Conservation (phyloP, 2,329 filamentous ascomycete genomes). For the Penicillium hordei region DNA sequence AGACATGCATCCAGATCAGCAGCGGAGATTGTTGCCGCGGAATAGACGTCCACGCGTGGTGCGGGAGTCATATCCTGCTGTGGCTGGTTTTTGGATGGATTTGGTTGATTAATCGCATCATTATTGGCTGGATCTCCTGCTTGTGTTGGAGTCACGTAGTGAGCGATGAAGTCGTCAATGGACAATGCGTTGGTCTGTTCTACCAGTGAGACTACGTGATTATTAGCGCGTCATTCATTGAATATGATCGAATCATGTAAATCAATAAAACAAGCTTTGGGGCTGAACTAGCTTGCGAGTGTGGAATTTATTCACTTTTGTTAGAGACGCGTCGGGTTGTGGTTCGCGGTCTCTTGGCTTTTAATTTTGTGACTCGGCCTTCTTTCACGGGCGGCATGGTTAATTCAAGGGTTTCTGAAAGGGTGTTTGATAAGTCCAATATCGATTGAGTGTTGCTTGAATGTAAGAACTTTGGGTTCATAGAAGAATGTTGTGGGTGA, state of each 20-base stretch:
- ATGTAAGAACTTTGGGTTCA: not conserved
- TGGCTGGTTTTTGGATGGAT: not conserved
- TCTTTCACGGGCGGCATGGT: slow-evolving; percentile 19
- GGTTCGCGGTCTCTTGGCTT: slow-evolving; percentile 9
- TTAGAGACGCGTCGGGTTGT: slow-evolving; percentile 20
- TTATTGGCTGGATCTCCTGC: slow-evolving; percentile 10
- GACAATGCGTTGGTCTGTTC: slow-evolving; percentile 45
- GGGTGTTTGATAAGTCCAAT: slow-evolving; percentile 5
- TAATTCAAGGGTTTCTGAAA: fast-evolving
- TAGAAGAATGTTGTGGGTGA: not conserved
- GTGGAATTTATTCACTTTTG: slow-evolving; percentile 16
- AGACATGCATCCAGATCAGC: slow-evolving; percentile 53
- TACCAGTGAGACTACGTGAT: slow-evolving; percentile 32
- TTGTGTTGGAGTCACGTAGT: slow-evolving; percentile 31
- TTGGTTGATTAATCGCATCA: not conserved
- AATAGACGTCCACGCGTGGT: slow-evolving; percentile 32
- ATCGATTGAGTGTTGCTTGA: not conserved
- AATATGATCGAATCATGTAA: not conserved
- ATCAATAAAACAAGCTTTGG: not conserved
- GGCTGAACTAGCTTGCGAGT: not conserved
- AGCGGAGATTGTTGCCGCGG: slow-evolving; percentile 38
- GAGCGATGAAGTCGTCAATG: slow-evolving; percentile 39
- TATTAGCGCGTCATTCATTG: slow-evolving; percentile 15
- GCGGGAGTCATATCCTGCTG: slow-evolving; percentile 11
- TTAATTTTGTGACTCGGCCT: slow-evolving; percentile 27